Base-by-base conservation (phyloP, 1,284 basidiomycete genomes). In the Austroboletus niveus region DNA sequence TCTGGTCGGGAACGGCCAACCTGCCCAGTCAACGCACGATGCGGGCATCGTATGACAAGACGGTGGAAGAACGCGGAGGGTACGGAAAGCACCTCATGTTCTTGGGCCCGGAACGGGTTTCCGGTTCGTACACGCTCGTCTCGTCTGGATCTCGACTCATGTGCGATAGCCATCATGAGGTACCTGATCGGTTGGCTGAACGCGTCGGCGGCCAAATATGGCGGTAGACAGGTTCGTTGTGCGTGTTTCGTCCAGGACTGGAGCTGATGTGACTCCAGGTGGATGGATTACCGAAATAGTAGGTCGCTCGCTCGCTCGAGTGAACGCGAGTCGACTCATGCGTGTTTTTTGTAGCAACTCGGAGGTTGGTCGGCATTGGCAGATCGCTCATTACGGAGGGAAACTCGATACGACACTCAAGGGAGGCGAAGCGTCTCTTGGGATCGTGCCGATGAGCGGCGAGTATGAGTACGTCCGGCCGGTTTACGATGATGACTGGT, bases 1-100 rank as follows among this genome's bases (percentile, higher is more conserved):
- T 62, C 5, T 60, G 60, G 55, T 43, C 60, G 6, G 47, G 51
- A 12, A 52, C n/a, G 8, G 58, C 54, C 8, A 57, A 54, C 36
- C 47, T 62, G 1, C 54, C 60, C 3, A 48, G 7, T 22, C 34
- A 0, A 5, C 20, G 14, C 10, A 31, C 2, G 11, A 60, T 60
- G 57, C 24, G 8, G 6, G 34, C 14, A 8, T 36, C 17, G 31
- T 4, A 52, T 31, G 41, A 51, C 5, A 34, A 47, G 30, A 42
- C 11, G 0, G 22, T 51, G 17, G 42, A 47, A 6, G 47, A 51
- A 17, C 47, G 53, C 0, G 60, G 60, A 3, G 60, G 58, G 7
- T 57, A 60, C 0, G 59, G 59, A 40, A 60, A 49, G 42, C 15
- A 45, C 6, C 4, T 35, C 6, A 5, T 52, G 22, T 40, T n/a